Evolutionary conservation across 2,329 filamentous ascomycete species (phyloP), one percentile per base, ranked within the genome.

Genomic region (Pseudogymnoascus sp.): DNA sequence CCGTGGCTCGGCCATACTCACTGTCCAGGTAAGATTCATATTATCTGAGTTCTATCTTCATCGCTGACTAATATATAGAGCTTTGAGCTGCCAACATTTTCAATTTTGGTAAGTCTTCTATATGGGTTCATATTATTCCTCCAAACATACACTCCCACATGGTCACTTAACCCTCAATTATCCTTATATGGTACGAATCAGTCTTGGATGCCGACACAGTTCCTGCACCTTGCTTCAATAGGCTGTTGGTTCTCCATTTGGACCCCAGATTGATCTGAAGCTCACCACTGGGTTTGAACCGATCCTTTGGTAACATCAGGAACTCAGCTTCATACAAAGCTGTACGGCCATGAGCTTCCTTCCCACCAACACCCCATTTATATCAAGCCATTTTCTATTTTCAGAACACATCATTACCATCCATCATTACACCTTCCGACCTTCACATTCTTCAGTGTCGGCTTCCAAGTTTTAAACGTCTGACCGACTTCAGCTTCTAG

Each of bases 361-460:
- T 61, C 35, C 8, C 33, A 60, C 60, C 25, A 58, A 58, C 60
- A 59, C 41, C 43, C 20, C 20, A 18, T 60, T 57, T 28, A 33
- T 59, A 64, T 64, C 47, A 15, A 60, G 47, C 35, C 62, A 9
- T 58, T 58, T 60, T 63, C 30, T 14, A 12, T 28, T 33, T 33
- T 20, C 47, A 20, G 28, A 20, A 20, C 28, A 33, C 47, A 53
- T 11, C 28, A 12, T 11, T 4, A 7, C n/a, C 9, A 53, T 33
- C 5, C 28, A 53, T 33, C 28, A 53, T 33, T 53, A 18, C 4
- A 33, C n/a, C 28, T 53, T 53, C 25, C 6, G 5, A 33, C 3
- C 15, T 53, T 20, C 47, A 53, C 2, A 3, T 12, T 33, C 47
- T 53, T 53, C 15, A n/a, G n/a, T 20, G 33, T 53, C 25, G 28